Percentiles rank a stretch among this genome's conserved stretches.
Evolutionary conservation across 176 grass and related monocot genomes (phyloP).

Genomic region (Zea luxurians): DNA sequence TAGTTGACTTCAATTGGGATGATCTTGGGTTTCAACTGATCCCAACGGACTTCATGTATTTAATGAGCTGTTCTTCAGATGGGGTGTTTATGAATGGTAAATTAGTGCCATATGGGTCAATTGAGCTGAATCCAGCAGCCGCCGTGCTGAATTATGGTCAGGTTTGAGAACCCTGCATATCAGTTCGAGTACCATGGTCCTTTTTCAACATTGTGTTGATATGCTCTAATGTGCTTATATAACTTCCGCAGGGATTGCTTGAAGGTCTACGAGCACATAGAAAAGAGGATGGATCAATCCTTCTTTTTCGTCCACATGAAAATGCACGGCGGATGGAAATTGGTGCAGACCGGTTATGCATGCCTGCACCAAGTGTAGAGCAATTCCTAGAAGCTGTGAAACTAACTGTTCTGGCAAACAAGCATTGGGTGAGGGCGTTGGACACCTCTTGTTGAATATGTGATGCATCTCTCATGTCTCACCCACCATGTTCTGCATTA

Average conservation of each 20-base stretch:
- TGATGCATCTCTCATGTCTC: constrained; percentile 3
- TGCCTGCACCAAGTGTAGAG: constrained; percentile 70
- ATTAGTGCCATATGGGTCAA: constrained; percentile 64
- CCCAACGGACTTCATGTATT: constrained; percentile 86
- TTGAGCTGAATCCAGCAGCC: constrained; percentile 73
- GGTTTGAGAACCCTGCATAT: constrained; percentile 43
- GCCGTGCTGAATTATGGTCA: constrained; percentile 97
- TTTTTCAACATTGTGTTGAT: constrained; percentile 9
- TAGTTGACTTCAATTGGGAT: constrained; percentile 78
- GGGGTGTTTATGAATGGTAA: constrained; percentile 69
- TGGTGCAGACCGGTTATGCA: constrained; percentile 75
- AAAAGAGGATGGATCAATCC: constrained; percentile 73
- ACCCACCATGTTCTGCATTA: constrained; percentile 22
- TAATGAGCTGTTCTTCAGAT: constrained; percentile 61
- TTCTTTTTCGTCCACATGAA: constrained; percentile 77
- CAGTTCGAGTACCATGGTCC: background rate
- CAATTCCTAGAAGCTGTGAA: constrained; percentile 86
- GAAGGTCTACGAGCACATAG: constrained; percentile 82
- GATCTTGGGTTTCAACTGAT: constrained; percentile 74
- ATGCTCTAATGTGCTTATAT: constrained; percentile 3
- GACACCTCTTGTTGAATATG: constrained; percentile 15
- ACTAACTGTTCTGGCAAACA: constrained; percentile 75
- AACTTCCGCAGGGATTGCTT: constrained; percentile 64
- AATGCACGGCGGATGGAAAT: constrained; percentile 72
- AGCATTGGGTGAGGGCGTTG: constrained; percentile 60